phyloP scores from a whole-genome alignment of 2,329 filamentous ascomycete species.

The Talaromyces sp. region DNA sequence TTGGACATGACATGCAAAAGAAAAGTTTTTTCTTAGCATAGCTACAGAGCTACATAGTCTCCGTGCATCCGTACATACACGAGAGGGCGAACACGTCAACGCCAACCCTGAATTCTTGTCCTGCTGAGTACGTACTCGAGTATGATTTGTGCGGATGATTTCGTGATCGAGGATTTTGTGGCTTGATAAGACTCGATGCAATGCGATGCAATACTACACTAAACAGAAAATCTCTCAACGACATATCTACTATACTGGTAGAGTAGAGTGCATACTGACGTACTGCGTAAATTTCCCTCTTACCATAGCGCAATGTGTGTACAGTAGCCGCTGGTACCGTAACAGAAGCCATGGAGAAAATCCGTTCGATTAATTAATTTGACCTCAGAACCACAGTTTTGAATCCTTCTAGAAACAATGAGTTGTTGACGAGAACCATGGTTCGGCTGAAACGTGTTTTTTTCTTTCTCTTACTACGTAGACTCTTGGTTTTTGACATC shows the following conservation, averaged over 20 bases:
- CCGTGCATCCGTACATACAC: no score
- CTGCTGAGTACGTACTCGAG: not conserved
- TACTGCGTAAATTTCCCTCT: not conserved
- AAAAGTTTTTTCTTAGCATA: not conserved
- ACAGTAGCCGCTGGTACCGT: not conserved
- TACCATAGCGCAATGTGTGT: not conserved
- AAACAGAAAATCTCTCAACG: not conserved
- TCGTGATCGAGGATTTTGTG: not conserved
- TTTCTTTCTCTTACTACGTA: not conserved
- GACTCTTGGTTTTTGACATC: not conserved
- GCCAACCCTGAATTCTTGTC: not conserved
- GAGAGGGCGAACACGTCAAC: not conserved
- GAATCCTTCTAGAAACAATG: conserved; percentile 3
- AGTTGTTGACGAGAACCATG: not conserved
- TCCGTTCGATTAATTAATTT: not conserved
- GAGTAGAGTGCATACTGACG: not conserved
- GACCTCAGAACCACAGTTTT: not conserved
- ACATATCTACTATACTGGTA: not conserved
- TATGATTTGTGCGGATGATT: not conserved
- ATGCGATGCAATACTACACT: not conserved
- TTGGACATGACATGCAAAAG: not conserved
- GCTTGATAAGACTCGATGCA: not conserved
- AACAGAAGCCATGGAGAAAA: not conserved
- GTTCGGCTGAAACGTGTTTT: not conserved
- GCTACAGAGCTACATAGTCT: no score